Base-by-base conservation (phyloP, 2,329 filamentous ascomycete species). In the Epichloe coenophiala region DNA sequence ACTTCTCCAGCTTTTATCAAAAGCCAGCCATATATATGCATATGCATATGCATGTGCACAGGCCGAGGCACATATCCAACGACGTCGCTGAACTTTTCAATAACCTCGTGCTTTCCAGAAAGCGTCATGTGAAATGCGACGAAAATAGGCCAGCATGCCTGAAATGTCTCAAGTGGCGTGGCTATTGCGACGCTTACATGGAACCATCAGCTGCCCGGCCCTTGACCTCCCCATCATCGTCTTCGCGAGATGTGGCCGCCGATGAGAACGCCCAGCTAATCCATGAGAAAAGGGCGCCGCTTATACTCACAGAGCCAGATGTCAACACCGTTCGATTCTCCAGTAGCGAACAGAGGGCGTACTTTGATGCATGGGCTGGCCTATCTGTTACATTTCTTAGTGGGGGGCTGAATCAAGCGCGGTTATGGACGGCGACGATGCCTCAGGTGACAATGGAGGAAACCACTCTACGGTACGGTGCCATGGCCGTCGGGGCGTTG, bases 91-190 rank as follows among this genome's bases (percentile, higher is more conserved):
- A n/a, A n/a, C n/a, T 35, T 47, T 40, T 46, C 9, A 47, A 33
- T 31, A 15, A 45, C 39, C 31, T 17, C 38, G 19, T 27, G 38
- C 17, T 19, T 35, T 15, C 42, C 45, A 69, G 66, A 48, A 69
- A 68, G 49, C 67, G 68, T 19, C 68, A 70, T 54, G 64, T 71
- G 38, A 71, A 71, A 56, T 71, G 68, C 50, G 68, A 71, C 46
- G 68, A 71, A 55, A 65, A 66, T 23, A 65, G 65, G 38, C 68
- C 68, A 17, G 62, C 65, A 5, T 71, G 68, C 52, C 60, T 66
- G 36, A 71, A 69, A 45, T 71, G 68, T 50, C 58, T 70, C 50
- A 69, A 67, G 56, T 70, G 67, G 63, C 59, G 62, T 47, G 68
- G 68, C n/a, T 63, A 66, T 48, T 69, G 68, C 45, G 63, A 67